These are phyloP conservation scores for Aurinia saxatilis DNA, from an alignment of 345 rosid genomes.

Conservation along the genomic window DNA sequence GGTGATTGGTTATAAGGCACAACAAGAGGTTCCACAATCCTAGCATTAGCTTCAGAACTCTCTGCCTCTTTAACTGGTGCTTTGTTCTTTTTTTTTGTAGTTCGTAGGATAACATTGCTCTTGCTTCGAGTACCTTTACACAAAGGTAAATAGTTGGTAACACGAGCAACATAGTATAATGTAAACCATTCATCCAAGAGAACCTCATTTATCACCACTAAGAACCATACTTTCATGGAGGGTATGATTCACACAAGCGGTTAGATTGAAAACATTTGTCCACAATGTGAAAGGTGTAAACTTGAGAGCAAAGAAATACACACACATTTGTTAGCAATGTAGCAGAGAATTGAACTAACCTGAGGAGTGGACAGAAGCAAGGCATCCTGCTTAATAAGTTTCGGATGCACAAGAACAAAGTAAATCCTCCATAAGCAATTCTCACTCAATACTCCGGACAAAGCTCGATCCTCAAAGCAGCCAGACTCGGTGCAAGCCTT, in stretches of 20 bases:
- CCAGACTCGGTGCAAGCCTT: no score
- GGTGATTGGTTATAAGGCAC: slow-evolving; percentile 9
- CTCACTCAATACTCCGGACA: no score
- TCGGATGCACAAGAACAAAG: slow-evolving; percentile 87
- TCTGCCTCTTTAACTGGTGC: slow-evolving; percentile 41
- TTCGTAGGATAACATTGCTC: slow-evolving; percentile 66
- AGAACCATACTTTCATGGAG: no score
- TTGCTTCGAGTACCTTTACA: slow-evolving; percentile 50
- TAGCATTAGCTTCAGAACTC: slow-evolving; percentile 17
- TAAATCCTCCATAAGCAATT: slow-evolving; percentile 93
- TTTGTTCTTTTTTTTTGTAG: slow-evolving; percentile 40
- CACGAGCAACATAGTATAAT: neutral
- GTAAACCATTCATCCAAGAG: no score
- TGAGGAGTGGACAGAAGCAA: slow-evolving; percentile 67
- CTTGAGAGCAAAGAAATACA: no score
- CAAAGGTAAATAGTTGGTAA: neutral
- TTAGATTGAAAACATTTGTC: neutral
- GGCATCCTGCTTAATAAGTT: slow-evolving; percentile 70
- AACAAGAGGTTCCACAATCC: neutral
- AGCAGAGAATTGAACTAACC: slow-evolving; percentile 27
- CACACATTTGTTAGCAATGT: neutral
- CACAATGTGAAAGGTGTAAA: no score
- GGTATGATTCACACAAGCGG: neutral
- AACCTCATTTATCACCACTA: no score
- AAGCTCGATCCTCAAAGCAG: no score